Base-by-base conservation (phyloP, 768 basidiomycete species). In the Austroboletus festivus region DNA sequence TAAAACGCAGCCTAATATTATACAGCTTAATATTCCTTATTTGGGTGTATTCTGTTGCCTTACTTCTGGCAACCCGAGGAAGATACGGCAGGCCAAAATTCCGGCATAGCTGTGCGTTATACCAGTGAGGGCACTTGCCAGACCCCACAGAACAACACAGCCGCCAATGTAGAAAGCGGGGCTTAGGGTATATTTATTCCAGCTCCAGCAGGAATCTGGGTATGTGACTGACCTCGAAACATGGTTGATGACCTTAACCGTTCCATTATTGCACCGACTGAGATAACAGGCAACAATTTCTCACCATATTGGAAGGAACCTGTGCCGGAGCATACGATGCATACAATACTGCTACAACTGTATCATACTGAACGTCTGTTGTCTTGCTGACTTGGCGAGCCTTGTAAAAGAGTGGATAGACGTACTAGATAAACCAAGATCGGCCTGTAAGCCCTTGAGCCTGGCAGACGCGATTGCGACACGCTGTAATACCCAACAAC, bases 251-350 rank as follows among this genome's bases (percentile, higher is more conserved):
- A 78, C 69, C 82, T 83, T 28, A 8, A 20, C 34, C 8, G 31
- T 13, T 8, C n/a, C 12, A 33, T 50, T 15, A 22, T 0, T 20
- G 11, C 5, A 18, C 31, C 5, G 9, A 18, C 6, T 12, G 4
- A 19, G 23, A 44, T 12, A 18, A 5, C 13, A n/a, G 3, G n/a
- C n/a, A n/a, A 28, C 26, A 11, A 42, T 24, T 18, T 20, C 51
- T 20, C 4, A 51, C 50, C n/a, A 54, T 46, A 23, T 56, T 58
- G 2, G 48, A 59, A 10, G 57, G 58, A 26, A 62, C 75, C 54
- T 85, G 83, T n/a, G 78, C 77, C 0, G 82, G 83, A 42, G 79
- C 79, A 53, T 85, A 83, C 1, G 81, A 81, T 6, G 71, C 83
- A 52, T 76, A 82, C 30, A 82, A 70, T 22, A 79, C 71, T 0